phyloP scores from a whole-genome alignment of 176 grass and related monocot genomes.

The Phyllostachys edulis region DNA sequence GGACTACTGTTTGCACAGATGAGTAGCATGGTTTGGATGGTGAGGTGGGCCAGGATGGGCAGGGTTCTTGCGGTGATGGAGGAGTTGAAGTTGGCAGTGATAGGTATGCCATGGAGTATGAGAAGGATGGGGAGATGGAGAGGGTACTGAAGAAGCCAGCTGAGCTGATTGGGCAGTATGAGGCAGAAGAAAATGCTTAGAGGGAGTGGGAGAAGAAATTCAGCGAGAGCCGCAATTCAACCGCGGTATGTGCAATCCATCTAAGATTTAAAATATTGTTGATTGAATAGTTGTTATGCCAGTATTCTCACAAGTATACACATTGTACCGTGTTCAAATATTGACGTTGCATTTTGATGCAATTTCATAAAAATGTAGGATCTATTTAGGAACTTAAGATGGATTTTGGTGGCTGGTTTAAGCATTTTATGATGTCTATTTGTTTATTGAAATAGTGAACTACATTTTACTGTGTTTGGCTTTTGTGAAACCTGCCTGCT shows the following conservation, averaged over 20 bases:
- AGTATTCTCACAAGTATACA: neutral
- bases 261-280: neutral
- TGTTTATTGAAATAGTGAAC: neutral
- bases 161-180: slow-evolving; percentile 70
- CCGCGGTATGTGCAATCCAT: slow-evolving; percentile 34
- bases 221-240: slow-evolving; percentile 34
- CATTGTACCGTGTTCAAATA: neutral
- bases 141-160: slow-evolving; percentile 80
- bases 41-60: slow-evolving; percentile 38
- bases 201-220: slow-evolving; percentile 96
- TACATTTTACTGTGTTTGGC: neutral
- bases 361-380: neutral
- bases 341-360: neutral
- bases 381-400: neutral
- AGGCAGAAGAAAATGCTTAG: slow-evolving; percentile 86
- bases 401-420: neutral
- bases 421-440: neutral
- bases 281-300: slow-evolving; percentile 1
- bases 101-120: too few relatives aligned
- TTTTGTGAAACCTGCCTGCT: neutral
- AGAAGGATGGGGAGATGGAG: slow-evolving; percentile 75
- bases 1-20: slow-evolving; percentile 48
- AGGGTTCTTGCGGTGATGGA: slow-evolving; percentile 26
- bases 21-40: slow-evolving; percentile 48
- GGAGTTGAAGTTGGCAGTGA: too few relatives aligned